Evolutionary conservation across 257 asterid species (phyloP).

Genomic region (Eucommia ulmoides): DNA sequence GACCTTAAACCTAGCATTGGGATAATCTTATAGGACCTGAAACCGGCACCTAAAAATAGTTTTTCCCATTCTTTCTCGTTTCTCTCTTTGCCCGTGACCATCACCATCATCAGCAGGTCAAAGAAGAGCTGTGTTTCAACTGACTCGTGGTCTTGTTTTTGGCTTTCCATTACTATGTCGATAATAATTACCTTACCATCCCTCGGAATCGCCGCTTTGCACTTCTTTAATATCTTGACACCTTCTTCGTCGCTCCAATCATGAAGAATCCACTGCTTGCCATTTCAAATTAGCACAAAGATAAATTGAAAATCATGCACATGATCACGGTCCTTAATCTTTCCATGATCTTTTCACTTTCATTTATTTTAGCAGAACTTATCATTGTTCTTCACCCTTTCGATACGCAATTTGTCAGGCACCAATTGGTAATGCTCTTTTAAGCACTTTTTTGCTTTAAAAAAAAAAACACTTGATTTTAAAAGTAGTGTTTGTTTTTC

Average conservation of each 20-base stretch:
- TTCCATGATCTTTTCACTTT: too few species aligned
- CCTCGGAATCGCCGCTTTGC: slow-evolving; percentile 21
- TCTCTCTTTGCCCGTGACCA: slow-evolving; percentile 10
- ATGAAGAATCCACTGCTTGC: slow-evolving; percentile 22
- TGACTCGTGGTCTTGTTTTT: slow-evolving; percentile 3
- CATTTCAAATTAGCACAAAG: too few species aligned
- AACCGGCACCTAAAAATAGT: slow-evolving; percentile 23
- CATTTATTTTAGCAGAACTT: too few species aligned
- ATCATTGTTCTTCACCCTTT: too few species aligned
- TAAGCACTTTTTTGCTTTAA: too few species aligned
- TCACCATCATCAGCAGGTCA: slow-evolving; percentile 19
- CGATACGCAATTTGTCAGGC: too few species aligned
- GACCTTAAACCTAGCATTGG: slow-evolving; percentile 25
- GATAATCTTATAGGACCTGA: slow-evolving; percentile 17
- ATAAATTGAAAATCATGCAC: too few species aligned
- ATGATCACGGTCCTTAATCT: too few species aligned
- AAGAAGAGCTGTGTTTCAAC: slow-evolving; percentile 9
- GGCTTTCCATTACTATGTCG: slow-evolving; percentile 15
- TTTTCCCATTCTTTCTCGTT: slow-evolving; percentile 36
- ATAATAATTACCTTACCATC: slow-evolving; percentile 23
- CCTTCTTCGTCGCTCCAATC: slow-evolving; percentile 21
- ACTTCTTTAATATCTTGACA: slow-evolving; percentile 20
- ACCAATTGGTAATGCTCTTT: too few species aligned
- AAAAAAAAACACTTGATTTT: too few species aligned
- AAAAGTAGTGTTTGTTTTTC: too few species aligned